Conservation (phyloP, 768 basidiomycete genomes). For the Termitomyces sp. region DNA sequence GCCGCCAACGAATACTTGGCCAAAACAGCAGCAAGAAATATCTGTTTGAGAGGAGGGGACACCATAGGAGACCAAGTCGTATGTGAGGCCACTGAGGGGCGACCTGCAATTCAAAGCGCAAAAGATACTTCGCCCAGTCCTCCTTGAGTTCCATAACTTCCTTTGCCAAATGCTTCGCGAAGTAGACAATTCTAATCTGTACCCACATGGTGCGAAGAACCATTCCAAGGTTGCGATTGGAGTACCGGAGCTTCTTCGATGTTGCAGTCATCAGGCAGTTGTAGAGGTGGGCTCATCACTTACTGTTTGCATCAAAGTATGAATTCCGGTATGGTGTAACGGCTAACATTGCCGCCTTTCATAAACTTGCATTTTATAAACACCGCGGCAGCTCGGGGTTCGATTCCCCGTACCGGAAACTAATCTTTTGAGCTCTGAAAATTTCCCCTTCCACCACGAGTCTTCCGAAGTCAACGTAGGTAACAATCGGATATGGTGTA, state of each 20-base stretch:
- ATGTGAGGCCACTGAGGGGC: not conserved
- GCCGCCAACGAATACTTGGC: not conserved
- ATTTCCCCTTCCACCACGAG: no score
- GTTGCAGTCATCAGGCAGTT: no score
- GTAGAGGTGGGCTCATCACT: no score
- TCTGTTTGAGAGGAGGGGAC: not conserved
- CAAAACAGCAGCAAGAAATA: not conserved
- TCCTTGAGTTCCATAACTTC: not conserved
- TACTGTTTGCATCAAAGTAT: fast-evolving
- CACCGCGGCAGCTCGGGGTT: conserved; percentile 55
- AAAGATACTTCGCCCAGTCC: not conserved
- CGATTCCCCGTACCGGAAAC: conserved; percentile 45
- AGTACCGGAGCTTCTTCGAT: not conserved
- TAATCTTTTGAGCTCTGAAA: not conserved
- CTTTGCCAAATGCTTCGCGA: not conserved
- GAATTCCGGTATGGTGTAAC: conserved; percentile 50
- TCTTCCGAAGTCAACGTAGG: no score
- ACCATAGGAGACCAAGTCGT: not conserved
- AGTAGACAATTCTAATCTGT: not conserved
- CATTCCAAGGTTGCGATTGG: not conserved
- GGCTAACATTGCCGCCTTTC: conserved; percentile 62
- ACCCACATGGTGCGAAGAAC: conserved; percentile 1
- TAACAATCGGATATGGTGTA: conserved; percentile 55
- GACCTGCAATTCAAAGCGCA: not conserved
- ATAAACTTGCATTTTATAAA: not conserved